phyloP scores from a whole-genome alignment of 495 filamentous ascomycete genomes.

The Penicillium mononematosum region DNA sequence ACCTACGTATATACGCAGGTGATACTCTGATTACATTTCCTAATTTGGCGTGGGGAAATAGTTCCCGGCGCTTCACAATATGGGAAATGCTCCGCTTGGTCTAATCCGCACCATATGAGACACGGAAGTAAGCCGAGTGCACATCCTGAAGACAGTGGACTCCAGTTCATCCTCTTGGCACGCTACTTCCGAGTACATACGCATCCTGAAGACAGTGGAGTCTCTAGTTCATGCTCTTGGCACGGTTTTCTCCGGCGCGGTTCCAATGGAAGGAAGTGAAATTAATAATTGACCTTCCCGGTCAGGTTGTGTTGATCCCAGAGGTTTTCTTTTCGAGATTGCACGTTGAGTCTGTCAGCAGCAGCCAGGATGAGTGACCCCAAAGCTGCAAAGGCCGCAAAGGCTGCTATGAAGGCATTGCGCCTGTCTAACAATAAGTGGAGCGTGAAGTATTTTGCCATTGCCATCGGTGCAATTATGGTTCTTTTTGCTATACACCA shows the following conservation, averaged over 20 bases:
- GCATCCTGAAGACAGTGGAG: background rate
- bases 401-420: constrained; percentile 10
- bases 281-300: background rate
- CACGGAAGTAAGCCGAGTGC: background rate
- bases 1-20: background rate
- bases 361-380: constrained; percentile 4
- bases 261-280: background rate
- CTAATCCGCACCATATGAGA: background rate
- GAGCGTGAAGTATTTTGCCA: constrained; percentile 42
- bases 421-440: constrained; percentile 29
- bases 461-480: constrained; percentile 46
- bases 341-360: background rate
- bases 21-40: background rate
- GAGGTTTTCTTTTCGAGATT: background rate
- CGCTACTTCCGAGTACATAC: no score
- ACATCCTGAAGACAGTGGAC: background rate
- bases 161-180: background rate
- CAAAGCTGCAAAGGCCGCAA: constrained; percentile 1
- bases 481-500: constrained; percentile 50
- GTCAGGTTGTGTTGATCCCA: background rate
- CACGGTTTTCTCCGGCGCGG: background rate
- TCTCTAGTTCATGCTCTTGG: background rate
- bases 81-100: background rate
- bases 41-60: background rate
- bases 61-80: background rate